phyloP scores from a whole-genome alignment of 2,329 filamentous ascomycete genomes.

The Madurella mycetomatis region DNA sequence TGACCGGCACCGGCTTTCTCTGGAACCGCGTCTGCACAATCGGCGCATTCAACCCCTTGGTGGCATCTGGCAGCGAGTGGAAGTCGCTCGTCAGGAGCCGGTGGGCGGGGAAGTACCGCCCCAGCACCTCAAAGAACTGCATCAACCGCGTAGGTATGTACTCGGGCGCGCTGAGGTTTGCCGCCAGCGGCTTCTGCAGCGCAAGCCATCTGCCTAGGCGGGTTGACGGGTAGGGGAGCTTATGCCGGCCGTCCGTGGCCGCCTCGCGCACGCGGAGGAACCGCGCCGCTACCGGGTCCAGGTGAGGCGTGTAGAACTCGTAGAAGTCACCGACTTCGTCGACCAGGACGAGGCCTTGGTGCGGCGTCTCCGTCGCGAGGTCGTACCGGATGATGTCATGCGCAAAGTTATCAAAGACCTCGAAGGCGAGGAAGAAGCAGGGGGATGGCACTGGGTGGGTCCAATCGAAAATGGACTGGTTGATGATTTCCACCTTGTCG shows the following conservation, averaged over 20 bases:
- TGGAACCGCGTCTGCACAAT: conserved; percentile 94
- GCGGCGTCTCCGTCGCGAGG: conserved; percentile 68
- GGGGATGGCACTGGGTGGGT: conserved; percentile 79
- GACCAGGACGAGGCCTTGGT: conserved; percentile 86
- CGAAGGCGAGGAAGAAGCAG: conserved; percentile 95
- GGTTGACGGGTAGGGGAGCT: conserved; percentile 54
- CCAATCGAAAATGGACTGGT: conserved; percentile 95
- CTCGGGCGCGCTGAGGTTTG: conserved; percentile 77
- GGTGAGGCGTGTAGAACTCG: conserved; percentile 78
- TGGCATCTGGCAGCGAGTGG: conserved; percentile 74
- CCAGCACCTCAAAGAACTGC: conserved; percentile 93
- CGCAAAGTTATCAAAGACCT: conserved; percentile 98
- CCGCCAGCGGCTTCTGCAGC: conserved; percentile 62
- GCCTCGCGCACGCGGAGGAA: conserved; percentile 82
- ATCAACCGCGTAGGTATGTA: conserved; percentile 93
- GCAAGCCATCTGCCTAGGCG: conserved; percentile 58
- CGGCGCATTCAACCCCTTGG: conserved; percentile 81
- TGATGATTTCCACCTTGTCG: conserved; percentile 89
- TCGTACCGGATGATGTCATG: conserved; percentile 95
- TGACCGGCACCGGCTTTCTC: conserved; percentile 80
- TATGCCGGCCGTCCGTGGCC: conserved; percentile 61
- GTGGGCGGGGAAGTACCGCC: conserved; percentile 84
- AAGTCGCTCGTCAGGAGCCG: conserved; percentile 89
- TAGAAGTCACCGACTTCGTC: conserved; percentile 83
- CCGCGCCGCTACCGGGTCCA: conserved; percentile 78